Evolutionary conservation across 2,329 filamentous ascomycete genomes (phyloP).

Genomic region (Claviceps fusiformis): DNA sequence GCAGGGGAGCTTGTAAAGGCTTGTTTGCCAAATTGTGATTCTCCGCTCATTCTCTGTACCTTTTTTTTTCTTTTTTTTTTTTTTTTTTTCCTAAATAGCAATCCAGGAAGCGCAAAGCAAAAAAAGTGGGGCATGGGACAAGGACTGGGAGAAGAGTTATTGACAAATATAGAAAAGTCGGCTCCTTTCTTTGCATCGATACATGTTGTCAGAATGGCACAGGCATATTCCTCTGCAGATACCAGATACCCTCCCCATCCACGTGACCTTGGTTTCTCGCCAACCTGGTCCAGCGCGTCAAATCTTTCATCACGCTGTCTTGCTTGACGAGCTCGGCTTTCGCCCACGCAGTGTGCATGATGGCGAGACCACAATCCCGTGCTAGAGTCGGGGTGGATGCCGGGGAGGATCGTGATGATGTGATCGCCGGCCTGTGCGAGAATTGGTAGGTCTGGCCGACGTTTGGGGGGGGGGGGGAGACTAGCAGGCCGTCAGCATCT

Average conservation of each 20-base stretch:
- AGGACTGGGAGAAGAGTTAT: too few species aligned
- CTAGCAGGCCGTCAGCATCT: constrained; percentile 46
- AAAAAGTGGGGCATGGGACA: background rate
- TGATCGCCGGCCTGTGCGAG: constrained; percentile 64
- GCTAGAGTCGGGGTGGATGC: constrained; percentile 36
- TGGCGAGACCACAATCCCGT: constrained; percentile 47
- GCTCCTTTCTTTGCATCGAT: too few species aligned
- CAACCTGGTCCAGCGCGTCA: constrained; percentile 29
- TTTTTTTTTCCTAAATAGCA: background rate
- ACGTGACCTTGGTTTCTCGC: constrained; percentile 36
- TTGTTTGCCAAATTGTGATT: constrained; percentile 58
- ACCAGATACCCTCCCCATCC: constrained; percentile 26
- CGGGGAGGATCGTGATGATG: constrained; percentile 54
- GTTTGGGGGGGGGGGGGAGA: constrained; percentile 52
- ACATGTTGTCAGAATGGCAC: constrained; percentile 12
- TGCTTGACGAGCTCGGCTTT: constrained; percentile 45
- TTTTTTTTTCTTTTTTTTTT: background rate
- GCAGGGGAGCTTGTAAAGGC: constrained; percentile 43
- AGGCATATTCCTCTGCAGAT: constrained; percentile 32
- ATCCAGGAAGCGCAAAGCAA: background rate
- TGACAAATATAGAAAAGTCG: too few species aligned
- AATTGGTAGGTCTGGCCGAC: constrained; percentile 56
- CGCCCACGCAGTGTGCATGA: constrained; percentile 47
- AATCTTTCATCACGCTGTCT: constrained; percentile 49
- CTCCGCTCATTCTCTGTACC: background rate